Evolutionary conservation across 257 asterid genomes (phyloP).

Genomic region (Solanum peruvianum): DNA sequence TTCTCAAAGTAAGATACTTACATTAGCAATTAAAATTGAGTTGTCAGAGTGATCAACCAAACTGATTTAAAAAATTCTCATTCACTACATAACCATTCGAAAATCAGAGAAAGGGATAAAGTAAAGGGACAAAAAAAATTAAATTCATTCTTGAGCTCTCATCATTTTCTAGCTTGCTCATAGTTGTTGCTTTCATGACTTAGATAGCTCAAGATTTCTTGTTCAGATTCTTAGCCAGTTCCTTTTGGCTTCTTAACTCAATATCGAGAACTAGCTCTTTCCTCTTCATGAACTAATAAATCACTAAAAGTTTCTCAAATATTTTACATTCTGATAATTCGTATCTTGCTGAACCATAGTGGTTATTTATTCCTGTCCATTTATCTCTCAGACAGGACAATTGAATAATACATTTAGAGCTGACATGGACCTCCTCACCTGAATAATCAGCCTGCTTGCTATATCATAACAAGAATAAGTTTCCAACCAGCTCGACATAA

Average conservation of each 20-base stretch:
- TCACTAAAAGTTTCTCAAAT: neutral
- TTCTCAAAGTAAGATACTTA: neutral
- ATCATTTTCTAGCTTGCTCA: neutral
- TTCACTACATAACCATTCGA: neutral
- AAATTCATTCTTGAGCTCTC: neutral
- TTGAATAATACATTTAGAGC: neutral
- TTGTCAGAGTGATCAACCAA: neutral
- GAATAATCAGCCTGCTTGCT: neutral
- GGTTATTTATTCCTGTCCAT: neutral
- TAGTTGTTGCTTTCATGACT: neutral
- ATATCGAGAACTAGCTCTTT: neutral
- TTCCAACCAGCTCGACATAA: neutral
- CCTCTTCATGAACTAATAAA: neutral
- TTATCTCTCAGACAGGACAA: neutral
- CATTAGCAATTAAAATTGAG: neutral
- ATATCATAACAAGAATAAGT: neutral
- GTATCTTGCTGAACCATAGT: neutral
- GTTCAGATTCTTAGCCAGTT: neutral
- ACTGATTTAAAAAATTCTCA: neutral
- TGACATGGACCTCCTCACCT: neutral
- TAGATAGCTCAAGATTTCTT: neutral
- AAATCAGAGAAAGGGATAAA: neutral
- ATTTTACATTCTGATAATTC: neutral
- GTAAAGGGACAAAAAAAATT: neutral
- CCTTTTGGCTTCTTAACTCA: neutral